Percentiles rank a stretch among this genome's conserved stretches.
Conservation (phyloP, 1,139 yeast genomes). For the Suhomyces atakaporum region DNA sequence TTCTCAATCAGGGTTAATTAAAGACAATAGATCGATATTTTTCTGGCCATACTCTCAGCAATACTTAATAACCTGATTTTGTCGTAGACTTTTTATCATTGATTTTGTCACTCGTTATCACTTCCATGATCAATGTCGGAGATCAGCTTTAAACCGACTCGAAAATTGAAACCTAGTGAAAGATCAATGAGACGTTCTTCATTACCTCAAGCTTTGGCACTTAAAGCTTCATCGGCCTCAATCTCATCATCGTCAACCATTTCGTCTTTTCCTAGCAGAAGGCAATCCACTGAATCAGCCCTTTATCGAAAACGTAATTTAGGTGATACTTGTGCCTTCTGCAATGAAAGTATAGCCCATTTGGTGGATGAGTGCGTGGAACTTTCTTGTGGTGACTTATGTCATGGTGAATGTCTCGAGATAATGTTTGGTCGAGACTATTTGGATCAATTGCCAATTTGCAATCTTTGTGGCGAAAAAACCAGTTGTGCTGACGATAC, state of each 20-base stretch:
- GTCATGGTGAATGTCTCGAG: conserved; percentile 33
- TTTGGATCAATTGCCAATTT: conserved; percentile 13
- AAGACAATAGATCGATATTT: conserved; percentile 7
- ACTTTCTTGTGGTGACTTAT: conserved; percentile 30
- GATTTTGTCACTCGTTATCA: background rate
- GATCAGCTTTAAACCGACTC: conserved; percentile 1
- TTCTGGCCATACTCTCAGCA: no score
- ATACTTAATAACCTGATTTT: background rate
- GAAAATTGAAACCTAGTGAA: conserved; percentile 1
- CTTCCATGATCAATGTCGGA: conserved; percentile 3
- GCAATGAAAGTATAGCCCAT: conserved; percentile 25
- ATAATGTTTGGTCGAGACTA: conserved; percentile 17
- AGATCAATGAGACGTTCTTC: conserved; percentile 5
- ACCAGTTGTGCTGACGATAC: conserved; percentile 14
- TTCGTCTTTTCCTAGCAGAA: conserved; percentile 8
- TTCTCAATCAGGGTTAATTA: conserved; percentile 11
- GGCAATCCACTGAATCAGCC: conserved; percentile 8
- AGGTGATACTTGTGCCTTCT: conserved; percentile 27
- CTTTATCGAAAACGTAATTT: conserved; percentile 5
- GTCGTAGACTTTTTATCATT: conserved; percentile 2
- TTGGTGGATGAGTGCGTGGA: conserved; percentile 28
- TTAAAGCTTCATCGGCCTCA: conserved; percentile 11
- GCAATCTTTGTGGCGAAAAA: conserved; percentile 15
- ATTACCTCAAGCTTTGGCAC: conserved; percentile 8
- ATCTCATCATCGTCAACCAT: conserved; percentile 9